Base-by-base conservation (phyloP, 768 basidiomycete species). In the Lyophyllum atratum region DNA sequence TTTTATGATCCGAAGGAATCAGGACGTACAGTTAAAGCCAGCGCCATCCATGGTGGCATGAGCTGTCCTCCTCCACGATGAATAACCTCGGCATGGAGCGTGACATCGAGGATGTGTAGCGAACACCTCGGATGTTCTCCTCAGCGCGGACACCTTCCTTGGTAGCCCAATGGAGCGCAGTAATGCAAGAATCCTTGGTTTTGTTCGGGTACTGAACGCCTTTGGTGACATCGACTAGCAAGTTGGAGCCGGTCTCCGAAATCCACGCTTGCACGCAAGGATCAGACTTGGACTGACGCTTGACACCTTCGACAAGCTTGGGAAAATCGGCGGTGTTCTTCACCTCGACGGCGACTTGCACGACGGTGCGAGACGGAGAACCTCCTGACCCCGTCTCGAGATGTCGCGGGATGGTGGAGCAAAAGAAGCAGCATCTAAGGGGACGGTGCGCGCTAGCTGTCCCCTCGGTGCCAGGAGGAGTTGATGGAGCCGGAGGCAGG, bases 341-440 rank as follows among this genome's bases (percentile, higher is more conserved):
- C 77, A 98, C 97, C 77, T 99, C 97, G 66, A 99, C 97, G 63
- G 97, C 93, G 70, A 98, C 94, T 73, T 87, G 97, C 44, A 99
- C 97, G 82, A 99, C 97, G 65, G 97, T n/a, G 97, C 26, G 97
- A 98, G 55, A 99, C 97, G 74, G 95, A 98, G 86, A 98, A 98
- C 80, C 91, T 93, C 97, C 98, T 99, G 76, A 99, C 95, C 81
- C 82, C n/a, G n/a, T n/a, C n/a, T n/a, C n/a, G n/a, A n/a, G n/a
- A n/a, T n/a, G n/a, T n/a, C n/a, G n/a, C n/a, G n/a, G n/a, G n/a
- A n/a, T n/a, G n/a, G n/a, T n/a, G n/a, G n/a, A n/a, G n/a, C n/a
- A n/a, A n/a, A n/a, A n/a, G n/a, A n/a, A n/a, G n/a, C n/a, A n/a
- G n/a, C n/a, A n/a, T n/a, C n/a, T n/a, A n/a, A n/a, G n/a, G n/a